Base-by-base conservation (phyloP, 2,329 filamentous ascomycete species). In the Alternaria novae-zelandiae region DNA sequence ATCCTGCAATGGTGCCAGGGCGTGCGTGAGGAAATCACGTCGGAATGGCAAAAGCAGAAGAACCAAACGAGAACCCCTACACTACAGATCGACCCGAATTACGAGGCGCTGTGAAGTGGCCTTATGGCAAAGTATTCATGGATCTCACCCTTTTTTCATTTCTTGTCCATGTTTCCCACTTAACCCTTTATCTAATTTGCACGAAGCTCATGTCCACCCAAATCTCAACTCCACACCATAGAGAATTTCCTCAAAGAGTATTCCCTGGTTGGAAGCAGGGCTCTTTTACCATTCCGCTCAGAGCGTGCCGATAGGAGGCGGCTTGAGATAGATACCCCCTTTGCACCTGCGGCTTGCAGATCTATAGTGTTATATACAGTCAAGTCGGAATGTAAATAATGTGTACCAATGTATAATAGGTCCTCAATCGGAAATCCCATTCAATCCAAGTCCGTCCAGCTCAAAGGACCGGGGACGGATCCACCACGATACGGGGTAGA, bases 1-100 rank as follows among this genome's bases (percentile, higher is more conserved):
- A 85, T 99, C 54, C 86, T 93, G 76, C 85, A 88, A 74, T 99
- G 96, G 96, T 94, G 91, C 79, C 86, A 86, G 69, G 89, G 87
- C 61, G 93, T 97, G 8, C 86, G 96, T 32, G 89, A 92, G 77
- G 95, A 98, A 82, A 88, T 98, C 69, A 87, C 90, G 44, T 86
- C 86, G 50, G 95, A 97, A 74, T 90, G 88, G 84, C 82, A 74
- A 78, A 81, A 82, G 71, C 79, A 77, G 65, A 78, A 76, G 74
- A 77, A 73, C 56, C 73, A 74, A 70, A 67, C 65, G 44, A 74
- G 74, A 69, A 76, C 78, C 62, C 80, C 80, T 25, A 81, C 77
- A 47, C 72, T 82, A 49, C 75, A 76, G 65, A 77, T 82, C 51
- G 77, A 81, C 63, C 68, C 77, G 25, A 74, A 71, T 58, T 77